Evolutionary conservation across 768 basidiomycete genomes (phyloP).

Genomic region (Trametes elegans): DNA sequence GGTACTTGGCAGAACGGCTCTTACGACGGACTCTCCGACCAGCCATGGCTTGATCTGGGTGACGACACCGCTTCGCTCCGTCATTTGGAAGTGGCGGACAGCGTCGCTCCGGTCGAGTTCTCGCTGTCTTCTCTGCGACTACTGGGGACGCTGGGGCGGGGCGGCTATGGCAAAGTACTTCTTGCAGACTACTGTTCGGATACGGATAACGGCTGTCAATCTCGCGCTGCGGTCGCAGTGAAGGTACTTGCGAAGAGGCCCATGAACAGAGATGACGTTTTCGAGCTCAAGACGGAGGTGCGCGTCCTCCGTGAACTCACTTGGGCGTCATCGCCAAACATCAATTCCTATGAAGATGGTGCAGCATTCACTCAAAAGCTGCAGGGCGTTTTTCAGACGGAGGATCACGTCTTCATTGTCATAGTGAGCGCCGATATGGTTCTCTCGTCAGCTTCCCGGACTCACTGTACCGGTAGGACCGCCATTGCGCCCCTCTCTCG

Average conservation of each 20-base stretch:
- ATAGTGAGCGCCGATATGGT: too few relatives aligned
- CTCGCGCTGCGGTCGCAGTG: conserved; percentile 1
- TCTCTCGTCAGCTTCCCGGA: too few relatives aligned
- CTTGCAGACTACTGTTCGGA: neutral
- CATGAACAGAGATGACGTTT: conserved; percentile 8
- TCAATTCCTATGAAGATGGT: neutral
- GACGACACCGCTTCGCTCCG: neutral
- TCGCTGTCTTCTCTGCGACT: conserved; percentile 2
- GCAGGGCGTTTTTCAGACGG: conserved; percentile 4
- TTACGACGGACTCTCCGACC: neutral
- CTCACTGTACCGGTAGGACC: too few relatives aligned
- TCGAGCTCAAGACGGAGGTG: conserved; percentile 13
- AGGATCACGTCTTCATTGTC: conserved; percentile 13
- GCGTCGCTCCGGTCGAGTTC: neutral
- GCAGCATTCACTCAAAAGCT: conserved; percentile 6
- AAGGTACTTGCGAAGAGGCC: conserved; percentile 12
- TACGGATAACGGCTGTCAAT: neutral
- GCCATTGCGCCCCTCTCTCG: conserved; percentile 6
- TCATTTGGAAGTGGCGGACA: neutral
- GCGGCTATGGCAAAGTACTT: conserved; percentile 20
- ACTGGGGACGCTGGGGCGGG: conserved; percentile 15
- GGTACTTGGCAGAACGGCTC: neutral
- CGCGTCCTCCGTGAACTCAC: neutral
- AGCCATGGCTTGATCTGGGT: conserved; percentile 1
- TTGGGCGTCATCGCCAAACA: neutral